A percentile compares a stretch with the other conserved stretches of the same genome.
Evolutionary conservation across 164 flowering plant genomes (phyloP).

Genomic region (Liriodendron chinense): DNA sequence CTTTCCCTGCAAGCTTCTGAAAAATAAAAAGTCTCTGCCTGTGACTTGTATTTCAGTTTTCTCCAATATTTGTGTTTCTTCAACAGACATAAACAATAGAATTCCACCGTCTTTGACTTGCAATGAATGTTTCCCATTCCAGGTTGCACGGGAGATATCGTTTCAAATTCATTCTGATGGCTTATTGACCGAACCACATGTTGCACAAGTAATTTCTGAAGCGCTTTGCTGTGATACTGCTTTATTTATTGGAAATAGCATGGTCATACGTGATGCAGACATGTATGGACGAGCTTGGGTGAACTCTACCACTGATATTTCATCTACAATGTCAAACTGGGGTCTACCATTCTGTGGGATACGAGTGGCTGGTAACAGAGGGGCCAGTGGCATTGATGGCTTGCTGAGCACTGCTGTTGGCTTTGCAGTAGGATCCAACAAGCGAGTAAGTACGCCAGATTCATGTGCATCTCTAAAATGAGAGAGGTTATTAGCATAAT

Average conservation of each 20-base stretch:
- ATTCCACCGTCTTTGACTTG: background rate
- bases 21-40: background rate
- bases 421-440: slow-evolving; percentile 84
- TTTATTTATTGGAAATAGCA: slow-evolving; percentile 88
- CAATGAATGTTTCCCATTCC: slow-evolving; percentile 12
- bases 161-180: slow-evolving; percentile 53
- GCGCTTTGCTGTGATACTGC: slow-evolving; percentile 56
- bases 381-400: slow-evolving; percentile 99
- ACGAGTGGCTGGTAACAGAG: slow-evolving; percentile 71
- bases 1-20: no score
- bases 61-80: background rate
- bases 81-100: background rate
- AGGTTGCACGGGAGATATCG: slow-evolving; percentile 73
- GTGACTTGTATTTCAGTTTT: background rate
- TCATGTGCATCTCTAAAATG: background rate
- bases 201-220: slow-evolving; percentile 55
- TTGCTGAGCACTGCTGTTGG: slow-evolving; percentile 90
- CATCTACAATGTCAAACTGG: slow-evolving; percentile 25
- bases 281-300: slow-evolving; percentile 67
- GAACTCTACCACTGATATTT: slow-evolving; percentile 18
- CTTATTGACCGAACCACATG: slow-evolving; percentile 81
- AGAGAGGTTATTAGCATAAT: background rate
- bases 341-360: slow-evolving; percentile 44
- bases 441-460: slow-evolving; percentile 44
- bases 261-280: slow-evolving; percentile 84